Evolutionary conservation across 2,329 filamentous ascomycete genomes (phyloP), one percentile per base, ranked within the genome.

Genomic region (Aspergillus viridinutans): DNA sequence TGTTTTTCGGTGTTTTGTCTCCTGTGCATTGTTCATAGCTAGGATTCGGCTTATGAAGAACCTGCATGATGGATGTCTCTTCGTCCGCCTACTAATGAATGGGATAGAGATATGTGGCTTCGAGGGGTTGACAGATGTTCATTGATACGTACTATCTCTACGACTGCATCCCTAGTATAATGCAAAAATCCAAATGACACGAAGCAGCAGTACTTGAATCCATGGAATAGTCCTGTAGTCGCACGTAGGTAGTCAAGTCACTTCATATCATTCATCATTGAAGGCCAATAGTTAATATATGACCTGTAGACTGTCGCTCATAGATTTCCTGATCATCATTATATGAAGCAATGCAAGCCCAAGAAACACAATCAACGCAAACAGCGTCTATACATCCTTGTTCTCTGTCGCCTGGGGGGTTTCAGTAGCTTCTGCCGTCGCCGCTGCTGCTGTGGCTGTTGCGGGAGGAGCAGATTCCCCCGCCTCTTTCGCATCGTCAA

Each of bases 401-500:
- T 21, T 28, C 20, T 50, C 21, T 7, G 53, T 21, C 47, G 14
- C n/a, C 32, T n/a, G 23, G 20, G 9, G 49, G 23, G 49, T 28
- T 49, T 49, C 38, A 14, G 49, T 50, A 29, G 53, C 56, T 52
- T 61, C 56, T 32, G 38, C n/a, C 28, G 14, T 5, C 3, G 32
- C 32, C 2, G 32, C 32, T 4, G 29, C n/a, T 38, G 9, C 29
- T 38, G 32, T 17, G 7, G 14, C 32, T 38, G 32, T 17, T 38
- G 49, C 47, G 17, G 54, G 17, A 23, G 55, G 45, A 47, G 60
- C 67, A 53, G 9, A 28, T 45, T 57, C 60, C 42, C 53, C 56
- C 17, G 20, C 53, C 14, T 58, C 58, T 28, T 64, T 67, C 12
- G 61, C 61, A 60, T 75, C 74, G 4, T 67, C 69, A 21, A 77